Evolutionary conservation across 2,329 filamentous ascomycete genomes (phyloP).

Genomic region (Thielaviopsis musarum): DNA sequence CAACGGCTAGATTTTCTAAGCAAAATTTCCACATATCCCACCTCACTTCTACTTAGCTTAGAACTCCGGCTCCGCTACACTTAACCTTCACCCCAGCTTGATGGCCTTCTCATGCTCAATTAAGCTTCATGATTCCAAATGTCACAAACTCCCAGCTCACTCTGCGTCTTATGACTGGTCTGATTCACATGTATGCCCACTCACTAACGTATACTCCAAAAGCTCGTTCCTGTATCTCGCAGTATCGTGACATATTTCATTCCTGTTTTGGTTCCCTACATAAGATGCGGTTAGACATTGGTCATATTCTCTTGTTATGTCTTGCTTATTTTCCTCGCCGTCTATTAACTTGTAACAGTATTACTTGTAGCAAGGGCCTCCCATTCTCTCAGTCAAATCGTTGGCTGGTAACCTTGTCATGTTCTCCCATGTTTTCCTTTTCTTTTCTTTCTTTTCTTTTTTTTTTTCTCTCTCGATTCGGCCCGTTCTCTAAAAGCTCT

Average conservation of each 20-base stretch:
- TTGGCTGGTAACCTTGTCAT: too few relatives aligned
- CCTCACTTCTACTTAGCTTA: neutral
- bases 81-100: neutral
- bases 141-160: neutral
- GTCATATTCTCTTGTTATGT: neutral
- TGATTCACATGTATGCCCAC: neutral
- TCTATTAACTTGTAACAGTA: too few relatives aligned
- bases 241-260: neutral
- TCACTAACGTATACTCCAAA: neutral
- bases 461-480: neutral
- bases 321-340: neutral
- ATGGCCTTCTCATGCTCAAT: neutral
- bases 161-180: neutral
- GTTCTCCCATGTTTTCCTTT: neutral
- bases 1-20: constrained; percentile 1
- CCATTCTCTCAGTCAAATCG: neutral
- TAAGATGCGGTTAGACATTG: too few relatives aligned
- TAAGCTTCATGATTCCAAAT: neutral
- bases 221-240: neutral
- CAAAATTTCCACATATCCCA: neutral
- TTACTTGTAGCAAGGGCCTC: neutral
- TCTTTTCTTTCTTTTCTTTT: neutral
- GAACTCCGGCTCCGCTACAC: neutral
- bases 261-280: neutral
- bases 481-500: neutral